Percentiles rank a stretch among this genome's conserved stretches.
Evolutionary conservation across 1,139 yeast species (phyloP).

Genomic region (Pneumocystis oryctolagi): DNA sequence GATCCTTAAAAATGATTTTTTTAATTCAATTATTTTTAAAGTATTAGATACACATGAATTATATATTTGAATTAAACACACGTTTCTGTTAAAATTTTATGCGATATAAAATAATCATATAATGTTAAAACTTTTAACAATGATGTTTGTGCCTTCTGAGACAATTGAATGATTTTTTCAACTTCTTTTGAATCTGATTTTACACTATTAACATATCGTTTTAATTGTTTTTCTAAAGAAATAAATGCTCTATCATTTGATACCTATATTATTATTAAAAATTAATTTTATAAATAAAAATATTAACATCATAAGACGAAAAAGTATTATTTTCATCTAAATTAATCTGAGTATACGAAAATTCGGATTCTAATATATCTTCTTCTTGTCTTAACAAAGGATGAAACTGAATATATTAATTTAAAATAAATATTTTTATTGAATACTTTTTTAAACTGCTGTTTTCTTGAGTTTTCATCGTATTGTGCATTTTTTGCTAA

Average conservation of each 20-base stretch:
- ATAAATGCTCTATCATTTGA: neutral
- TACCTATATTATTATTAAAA: neutral
- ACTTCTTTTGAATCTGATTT: neutral
- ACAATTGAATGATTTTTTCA: neutral
- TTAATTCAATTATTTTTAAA: neutral
- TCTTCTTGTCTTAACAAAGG: neutral
- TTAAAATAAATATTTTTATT: neutral
- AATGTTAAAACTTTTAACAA: neutral
- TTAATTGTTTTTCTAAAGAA: neutral
- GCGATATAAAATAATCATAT: neutral
- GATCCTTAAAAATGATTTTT: neutral
- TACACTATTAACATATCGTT: neutral
- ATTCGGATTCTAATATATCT: neutral
- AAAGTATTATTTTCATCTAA: neutral
- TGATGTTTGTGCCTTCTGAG: neutral
- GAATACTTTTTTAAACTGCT: neutral
- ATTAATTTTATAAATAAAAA: neutral
- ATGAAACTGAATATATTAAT: neutral
- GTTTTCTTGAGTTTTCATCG: neutral
- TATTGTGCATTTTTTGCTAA: neutral
- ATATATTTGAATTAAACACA: neutral
- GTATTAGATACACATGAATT: neutral
- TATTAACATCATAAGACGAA: neutral
- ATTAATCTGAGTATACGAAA: neutral
- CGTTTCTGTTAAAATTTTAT: neutral